A percentile compares a stretch with the other conserved stretches of the same genome.
phyloP scores from a whole-genome alignment of 1,139 yeast genomes.

The Blastobotrys buckinghamii region DNA sequence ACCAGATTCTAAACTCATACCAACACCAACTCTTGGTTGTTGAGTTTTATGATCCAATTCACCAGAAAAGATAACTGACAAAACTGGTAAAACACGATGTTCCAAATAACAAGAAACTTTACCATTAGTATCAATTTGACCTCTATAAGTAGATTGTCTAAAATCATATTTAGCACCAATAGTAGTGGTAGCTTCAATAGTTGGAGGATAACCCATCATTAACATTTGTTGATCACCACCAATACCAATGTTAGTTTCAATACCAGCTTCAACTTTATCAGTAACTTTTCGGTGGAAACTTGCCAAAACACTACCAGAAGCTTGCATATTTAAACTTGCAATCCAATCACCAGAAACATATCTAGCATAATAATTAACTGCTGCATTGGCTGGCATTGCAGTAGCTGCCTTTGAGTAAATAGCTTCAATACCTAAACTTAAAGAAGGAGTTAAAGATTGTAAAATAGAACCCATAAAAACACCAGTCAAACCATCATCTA shows the following conservation, averaged over 20 bases:
- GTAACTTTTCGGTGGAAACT: conserved; percentile 93
- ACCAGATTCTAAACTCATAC: conserved; percentile 95
- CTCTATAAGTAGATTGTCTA: conserved; percentile 94
- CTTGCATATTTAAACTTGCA: conserved; percentile 90
- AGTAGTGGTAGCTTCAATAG: conserved; percentile 86
- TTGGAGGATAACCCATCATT: conserved; percentile 80
- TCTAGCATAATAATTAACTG: conserved; percentile 86
- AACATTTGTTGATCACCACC: conserved; percentile 66
- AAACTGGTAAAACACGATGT: conserved; percentile 88
- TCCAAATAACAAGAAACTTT: conserved; percentile 88
- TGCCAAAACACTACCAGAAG: conserved; percentile 83
- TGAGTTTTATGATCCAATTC: conserved; percentile 89
- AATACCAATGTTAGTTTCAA: conserved; percentile 83
- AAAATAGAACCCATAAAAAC: conserved; percentile 86
- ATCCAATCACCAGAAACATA: conserved; percentile 87
- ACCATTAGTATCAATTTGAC: conserved; percentile 88
- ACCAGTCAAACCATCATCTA: conserved; percentile 63
- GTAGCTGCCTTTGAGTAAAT: conserved; percentile 79
- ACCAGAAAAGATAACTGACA: conserved; percentile 84
- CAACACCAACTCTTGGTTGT: conserved; percentile 83
- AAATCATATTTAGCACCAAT: conserved; percentile 97
- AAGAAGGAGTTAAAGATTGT: conserved; percentile 79
- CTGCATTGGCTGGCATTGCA: conserved; percentile 82
- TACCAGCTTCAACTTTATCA: conserved; percentile 93
- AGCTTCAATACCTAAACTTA: conserved; percentile 89